A percentile compares a stretch with the other conserved stretches of the same genome.
Evolutionary conservation across 495 filamentous ascomycete genomes (phyloP).

Genomic region (Xylaria palmicola): DNA sequence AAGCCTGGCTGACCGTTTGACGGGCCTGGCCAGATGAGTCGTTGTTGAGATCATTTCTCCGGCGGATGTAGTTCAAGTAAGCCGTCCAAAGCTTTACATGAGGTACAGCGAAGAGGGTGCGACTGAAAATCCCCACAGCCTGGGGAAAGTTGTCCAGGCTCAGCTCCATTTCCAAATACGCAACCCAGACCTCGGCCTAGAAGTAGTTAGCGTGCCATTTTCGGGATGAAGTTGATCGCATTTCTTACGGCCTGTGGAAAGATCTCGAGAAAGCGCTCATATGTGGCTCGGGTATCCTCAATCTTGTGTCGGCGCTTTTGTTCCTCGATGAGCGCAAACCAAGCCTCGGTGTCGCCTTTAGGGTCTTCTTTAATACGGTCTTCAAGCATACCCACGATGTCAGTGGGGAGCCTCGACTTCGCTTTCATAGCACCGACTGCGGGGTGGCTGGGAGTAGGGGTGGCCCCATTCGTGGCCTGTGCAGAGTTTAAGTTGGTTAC

Average conservation of each 20-base stretch:
- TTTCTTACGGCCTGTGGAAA: conserved; percentile 87
- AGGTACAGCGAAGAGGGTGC: conserved; percentile 67
- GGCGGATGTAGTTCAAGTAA: conserved; percentile 95
- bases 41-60: conserved; percentile 81
- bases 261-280: conserved; percentile 79
- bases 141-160: conserved; percentile 72
- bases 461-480: conserved; percentile 26
- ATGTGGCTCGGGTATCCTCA: conserved; percentile 75
- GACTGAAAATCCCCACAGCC: conserved; percentile 78
- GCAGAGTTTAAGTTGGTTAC: conserved; percentile 21
- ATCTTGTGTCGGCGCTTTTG: conserved; percentile 77
- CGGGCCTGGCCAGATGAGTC: conserved; percentile 76
- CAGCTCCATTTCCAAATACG: conserved; percentile 83
- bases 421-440: conserved; percentile 18
- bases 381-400: conserved; percentile 81
- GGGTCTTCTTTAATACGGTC: conserved; percentile 89
- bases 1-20: conserved; percentile 73
- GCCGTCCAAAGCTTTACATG: conserved; percentile 85
- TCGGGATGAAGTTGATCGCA: background rate
- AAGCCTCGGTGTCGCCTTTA: conserved; percentile 84
- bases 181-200: conserved; percentile 86
- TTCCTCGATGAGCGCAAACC: conserved; percentile 82
- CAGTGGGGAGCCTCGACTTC: conserved; percentile 58
- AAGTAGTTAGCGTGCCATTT: conserved; percentile 27
- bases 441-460: conserved; percentile 15